Base-by-base conservation (phyloP, 352 stramenopile species). In the Phytophthora sp. region DNA sequence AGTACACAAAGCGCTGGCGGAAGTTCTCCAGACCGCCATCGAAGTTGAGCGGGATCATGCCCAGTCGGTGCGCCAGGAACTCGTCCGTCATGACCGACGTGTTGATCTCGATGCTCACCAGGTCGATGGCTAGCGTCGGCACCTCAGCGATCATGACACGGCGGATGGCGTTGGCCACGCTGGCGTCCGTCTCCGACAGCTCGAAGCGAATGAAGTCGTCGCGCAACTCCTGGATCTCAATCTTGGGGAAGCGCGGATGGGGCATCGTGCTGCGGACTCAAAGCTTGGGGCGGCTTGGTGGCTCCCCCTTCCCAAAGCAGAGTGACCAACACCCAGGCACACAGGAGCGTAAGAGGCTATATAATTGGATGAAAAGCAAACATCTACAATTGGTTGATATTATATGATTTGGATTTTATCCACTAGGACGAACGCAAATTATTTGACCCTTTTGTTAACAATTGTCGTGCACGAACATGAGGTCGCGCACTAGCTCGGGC, bases 41-140 rank as follows among this genome's bases (percentile, higher is more conserved):
- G 50, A 93, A 93, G 44, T 88, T 84, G 59, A 99, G 90, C 54
- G 97, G 97, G 71, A 99, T 98, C 71, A 99, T 91, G 39, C 98
- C 98, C 51, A 99, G 76, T 6, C 98, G 88, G 79, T 99, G 98
- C 21, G 97, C 96, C 65, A 99, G 87, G 71, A 99, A 99, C 82
- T 99, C 98, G 84, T 99, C 98, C 61, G 98, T 98, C 74, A 99
- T 90, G 29, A 98, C 95, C 23, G 91, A 98, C 26, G 95, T 97
- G 88, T 99, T 99, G 62, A 98, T 88, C 74, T 98, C 83, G 74
- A 99, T 98, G 73, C 93, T 97, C 41, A 99, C 98, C n/a, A 99
- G 84, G 76, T 99, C 98, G 74, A 99, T 99, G 15, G 95, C 95
- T 51, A 99, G 76, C n/a, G 97, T 99, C 18, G 97, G 97, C 26